Conservation (phyloP, 768 basidiomycete species). For the Lentinus brumalis region DNA sequence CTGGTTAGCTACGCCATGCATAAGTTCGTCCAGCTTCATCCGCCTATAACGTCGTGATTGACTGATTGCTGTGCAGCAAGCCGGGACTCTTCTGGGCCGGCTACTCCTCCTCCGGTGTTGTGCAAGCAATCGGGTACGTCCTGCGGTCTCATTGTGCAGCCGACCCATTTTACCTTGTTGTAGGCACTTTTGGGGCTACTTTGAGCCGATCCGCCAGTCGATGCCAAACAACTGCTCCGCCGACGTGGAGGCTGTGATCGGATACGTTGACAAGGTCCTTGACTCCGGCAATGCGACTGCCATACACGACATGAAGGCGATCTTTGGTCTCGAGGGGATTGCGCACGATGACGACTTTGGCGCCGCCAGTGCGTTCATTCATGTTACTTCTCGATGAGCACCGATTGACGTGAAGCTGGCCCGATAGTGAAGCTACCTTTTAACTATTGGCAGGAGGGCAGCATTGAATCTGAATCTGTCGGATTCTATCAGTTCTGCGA, state of each 20-base stretch:
- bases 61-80: conserved; percentile 39
- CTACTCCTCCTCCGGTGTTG: conserved; percentile 59
- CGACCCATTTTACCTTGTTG: neutral
- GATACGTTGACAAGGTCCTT: conserved; percentile 58
- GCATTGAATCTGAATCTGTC: too few relatives aligned
- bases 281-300: conserved; percentile 42
- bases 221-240: conserved; percentile 74
- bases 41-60: too few relatives aligned
- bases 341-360: conserved; percentile 66
- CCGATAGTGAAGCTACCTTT: conserved; percentile 41
- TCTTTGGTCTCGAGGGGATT: conserved; percentile 57
- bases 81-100: conserved; percentile 58
- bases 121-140: conserved; percentile 1
- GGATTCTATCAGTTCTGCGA: conserved; percentile 60
- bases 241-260: conserved; percentile 61
- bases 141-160: neutral
- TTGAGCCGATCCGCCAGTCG: conserved; percentile 61
- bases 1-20: conserved; percentile 64
- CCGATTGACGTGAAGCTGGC: neutral
- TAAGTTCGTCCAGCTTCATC: conserved; percentile 41
- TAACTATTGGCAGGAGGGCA: conserved; percentile 61
- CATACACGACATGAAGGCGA: conserved; percentile 52
- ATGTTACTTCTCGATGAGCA: too few relatives aligned
- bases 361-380: conserved; percentile 41
- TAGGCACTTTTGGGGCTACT: conserved; percentile 63